Evolutionary conservation across 495 filamentous ascomycete species (phyloP).

Genomic region (Annulohypoxylon moriforme): DNA sequence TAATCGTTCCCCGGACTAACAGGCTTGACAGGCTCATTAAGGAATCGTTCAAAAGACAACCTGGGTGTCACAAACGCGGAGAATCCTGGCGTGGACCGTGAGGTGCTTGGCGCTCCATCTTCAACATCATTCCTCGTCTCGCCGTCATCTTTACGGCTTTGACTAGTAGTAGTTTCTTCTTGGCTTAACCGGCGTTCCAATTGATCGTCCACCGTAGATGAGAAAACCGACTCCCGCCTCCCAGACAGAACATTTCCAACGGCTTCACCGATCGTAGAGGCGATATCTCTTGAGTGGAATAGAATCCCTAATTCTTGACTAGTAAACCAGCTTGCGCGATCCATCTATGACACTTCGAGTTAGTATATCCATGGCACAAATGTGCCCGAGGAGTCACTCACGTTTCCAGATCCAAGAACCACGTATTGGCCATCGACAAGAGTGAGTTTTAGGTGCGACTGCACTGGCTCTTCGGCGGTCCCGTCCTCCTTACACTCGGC

Average conservation of each 20-base stretch:
- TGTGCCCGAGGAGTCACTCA: slow-evolving; percentile 17
- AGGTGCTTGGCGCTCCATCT: background rate
- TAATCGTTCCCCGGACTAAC: background rate
- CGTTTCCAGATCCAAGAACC: slow-evolving; percentile 77
- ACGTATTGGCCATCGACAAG: slow-evolving; percentile 69
- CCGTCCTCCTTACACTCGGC: background rate
- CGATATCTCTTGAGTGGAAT: slow-evolving; percentile 63
- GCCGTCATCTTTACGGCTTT: background rate
- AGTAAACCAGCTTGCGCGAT: slow-evolving; percentile 80
- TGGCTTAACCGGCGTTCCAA: background rate
- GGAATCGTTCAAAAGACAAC: slow-evolving; percentile 6
- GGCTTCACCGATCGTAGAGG: slow-evolving; percentile 51
- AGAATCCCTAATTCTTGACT: slow-evolving; percentile 80
- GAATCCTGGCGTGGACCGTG: slow-evolving; percentile 4
- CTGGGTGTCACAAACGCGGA: slow-evolving; percentile 9
- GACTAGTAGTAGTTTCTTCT: background rate
- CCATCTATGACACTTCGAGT: slow-evolving; percentile 54
- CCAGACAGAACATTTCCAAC: slow-evolving; percentile 58
- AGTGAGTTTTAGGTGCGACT: slow-evolving; percentile 77
- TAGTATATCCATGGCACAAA: slow-evolving; percentile 5
- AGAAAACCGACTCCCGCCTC: slow-evolving; percentile 55
- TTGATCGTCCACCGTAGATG: slow-evolving; percentile 13
- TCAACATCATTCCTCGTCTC: background rate
- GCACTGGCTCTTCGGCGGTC: slow-evolving; percentile 63
- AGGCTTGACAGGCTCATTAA: background rate